Evolutionary conservation across 2,329 filamentous ascomycete genomes (phyloP).

Genomic region (Zasmidium citrigriseum): DNA sequence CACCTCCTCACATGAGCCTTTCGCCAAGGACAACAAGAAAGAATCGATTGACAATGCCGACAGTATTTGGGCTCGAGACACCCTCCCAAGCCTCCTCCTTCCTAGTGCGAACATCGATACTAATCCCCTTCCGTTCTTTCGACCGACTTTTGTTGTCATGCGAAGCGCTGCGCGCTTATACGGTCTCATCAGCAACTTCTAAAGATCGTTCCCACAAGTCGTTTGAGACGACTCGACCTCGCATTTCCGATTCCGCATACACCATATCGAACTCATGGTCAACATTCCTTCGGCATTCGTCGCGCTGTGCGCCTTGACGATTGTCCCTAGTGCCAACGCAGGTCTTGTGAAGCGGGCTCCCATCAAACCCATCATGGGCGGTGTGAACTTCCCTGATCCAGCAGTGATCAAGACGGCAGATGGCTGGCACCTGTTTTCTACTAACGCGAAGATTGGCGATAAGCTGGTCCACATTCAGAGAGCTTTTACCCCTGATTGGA

Average conservation of each 20-base stretch:
- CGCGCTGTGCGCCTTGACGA: constrained; percentile 10
- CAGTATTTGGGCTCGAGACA: background rate
- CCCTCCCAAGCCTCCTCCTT: background rate
- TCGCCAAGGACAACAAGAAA: background rate
- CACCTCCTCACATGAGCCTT: background rate
- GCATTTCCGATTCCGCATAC: background rate
- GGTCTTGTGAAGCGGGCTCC: background rate
- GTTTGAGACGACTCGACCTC: background rate
- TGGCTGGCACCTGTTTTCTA: constrained; percentile 43
- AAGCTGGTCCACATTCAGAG: constrained; percentile 40
- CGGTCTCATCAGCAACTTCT: background rate
- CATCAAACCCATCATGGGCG: background rate
- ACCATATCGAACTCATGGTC: background rate
- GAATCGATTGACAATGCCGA: background rate
- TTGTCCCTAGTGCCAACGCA: constrained; percentile 1
- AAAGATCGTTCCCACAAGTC: background rate
- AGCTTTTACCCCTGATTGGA: constrained; percentile 39
- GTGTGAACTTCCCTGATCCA: constrained; percentile 51
- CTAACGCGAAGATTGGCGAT: constrained; percentile 37
- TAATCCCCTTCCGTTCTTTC: background rate
- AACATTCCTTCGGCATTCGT: constrained; percentile 11
- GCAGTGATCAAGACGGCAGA: constrained; percentile 33
- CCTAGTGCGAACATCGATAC: background rate
- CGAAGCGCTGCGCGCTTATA: background rate
- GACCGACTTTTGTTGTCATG: background rate